Conservation (phyloP, 768 basidiomycete species). For the Lentinus brumalis region DNA sequence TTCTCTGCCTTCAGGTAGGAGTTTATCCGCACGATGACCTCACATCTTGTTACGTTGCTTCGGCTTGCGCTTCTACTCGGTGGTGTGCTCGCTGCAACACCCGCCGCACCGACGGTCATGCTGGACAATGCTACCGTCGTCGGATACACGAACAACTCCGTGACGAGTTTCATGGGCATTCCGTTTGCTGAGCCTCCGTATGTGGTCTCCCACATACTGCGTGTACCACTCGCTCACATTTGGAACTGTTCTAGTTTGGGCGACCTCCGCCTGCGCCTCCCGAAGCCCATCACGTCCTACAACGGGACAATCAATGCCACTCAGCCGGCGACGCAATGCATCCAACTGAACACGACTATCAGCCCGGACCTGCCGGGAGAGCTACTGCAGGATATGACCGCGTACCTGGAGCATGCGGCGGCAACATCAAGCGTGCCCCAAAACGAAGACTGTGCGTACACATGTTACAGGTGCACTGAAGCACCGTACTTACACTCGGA, state of each 20-base stretch:
- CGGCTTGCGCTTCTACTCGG: too few species aligned
- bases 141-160: conserved; percentile 12
- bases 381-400: neutral
- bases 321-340: conserved; percentile 12
- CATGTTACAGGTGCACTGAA: too few species aligned
- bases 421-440: neutral
- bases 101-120: too few species aligned
- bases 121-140: conserved; percentile 28
- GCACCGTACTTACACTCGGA: neutral
- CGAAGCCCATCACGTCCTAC: neutral
- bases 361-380: neutral
- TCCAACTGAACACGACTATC: conserved; percentile 1
- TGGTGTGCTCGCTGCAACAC: too few species aligned
- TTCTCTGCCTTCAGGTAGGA: too few species aligned
- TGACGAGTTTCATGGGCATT: conserved; percentile 27
- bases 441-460: conserved; percentile 4
- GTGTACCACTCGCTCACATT: neutral
- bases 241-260: neutral
- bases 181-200: conserved; percentile 34
- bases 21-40: too few species aligned
- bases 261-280: conserved; percentile 5
- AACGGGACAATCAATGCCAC: conserved; percentile 5
- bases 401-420: too few species aligned
- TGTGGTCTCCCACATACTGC: conserved; percentile 29
- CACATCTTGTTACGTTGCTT: too few species aligned